Evolutionary conservation across 2,329 filamentous ascomycete genomes (phyloP), one percentile per base, ranked within the genome.

Genomic region (Fusarium albidum): DNA sequence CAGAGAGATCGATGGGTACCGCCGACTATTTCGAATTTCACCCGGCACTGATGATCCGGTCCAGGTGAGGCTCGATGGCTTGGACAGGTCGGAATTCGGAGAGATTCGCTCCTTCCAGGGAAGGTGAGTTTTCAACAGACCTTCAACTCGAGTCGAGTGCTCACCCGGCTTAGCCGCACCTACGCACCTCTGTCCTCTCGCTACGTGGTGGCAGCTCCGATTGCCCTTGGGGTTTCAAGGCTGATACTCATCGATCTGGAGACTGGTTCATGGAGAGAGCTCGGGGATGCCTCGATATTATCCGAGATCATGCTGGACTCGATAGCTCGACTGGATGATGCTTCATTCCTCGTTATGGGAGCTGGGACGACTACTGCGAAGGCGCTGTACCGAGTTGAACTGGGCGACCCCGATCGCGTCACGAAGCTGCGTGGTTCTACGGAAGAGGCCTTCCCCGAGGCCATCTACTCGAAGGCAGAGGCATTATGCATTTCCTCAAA

Each of bases 1-100:
- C 3, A 77, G 77, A 42, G 81, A 84, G 64, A 65, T 63, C 1
- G 73, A 68, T 3, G 76, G 76, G 1, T 82, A 76, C 52, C 78
- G 79, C 50, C 79, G 81, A 50, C 66, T 84, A 8, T 81, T 78
- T 54, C 70, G 71, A 2, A 65, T 75, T n/a, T 52, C 55, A 4
- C 67, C 71, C 1, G 68, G 65, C 2, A 54, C 63, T 6, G 49
- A 68, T 5, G 47, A 65, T 8, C 60, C 71, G 1, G 46, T 58
- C 9, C 66, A 69, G 13, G 56, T 81, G 9, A 52, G 55, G 3
- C 49, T 80, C 4, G 52, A 71, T 1, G 75, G 73, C 0, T 68
- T 81, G 11, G 74, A 79, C 14, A 65, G 75, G 2, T 73, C 71
- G 1, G 77, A 79, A 28, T 65, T 79, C 39, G 75, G 72, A 6